phyloP scores from a whole-genome alignment of 495 filamentous ascomycete species.

The Bryoglossum gracile region DNA sequence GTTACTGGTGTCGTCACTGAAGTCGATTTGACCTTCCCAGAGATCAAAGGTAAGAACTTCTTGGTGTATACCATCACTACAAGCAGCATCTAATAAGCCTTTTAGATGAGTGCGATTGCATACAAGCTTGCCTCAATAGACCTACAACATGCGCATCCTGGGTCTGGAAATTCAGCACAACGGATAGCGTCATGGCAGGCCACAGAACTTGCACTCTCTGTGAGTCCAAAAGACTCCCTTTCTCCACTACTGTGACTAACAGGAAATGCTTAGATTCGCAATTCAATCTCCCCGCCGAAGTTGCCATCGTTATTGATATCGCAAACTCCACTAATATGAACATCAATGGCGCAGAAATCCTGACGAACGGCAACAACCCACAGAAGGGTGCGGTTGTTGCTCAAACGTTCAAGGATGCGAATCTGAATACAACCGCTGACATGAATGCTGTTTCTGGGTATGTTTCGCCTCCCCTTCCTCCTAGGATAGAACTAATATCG shows the following conservation, averaged over 20 bases:
- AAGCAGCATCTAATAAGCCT: background rate
- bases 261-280: background rate
- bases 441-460: conserved; percentile 1
- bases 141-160: background rate
- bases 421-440: background rate
- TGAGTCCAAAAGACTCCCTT: too few species aligned
- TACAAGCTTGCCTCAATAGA: conserved; percentile 3
- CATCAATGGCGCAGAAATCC: background rate
- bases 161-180: conserved; percentile 1
- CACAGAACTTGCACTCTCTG: conserved; percentile 1
- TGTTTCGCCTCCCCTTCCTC: background rate
- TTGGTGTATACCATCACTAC: background rate
- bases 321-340: background rate
- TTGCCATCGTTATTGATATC: background rate
- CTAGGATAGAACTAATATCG: background rate
- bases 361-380: background rate
- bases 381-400: background rate
- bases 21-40: conserved; percentile 5
- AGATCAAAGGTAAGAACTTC: background rate
- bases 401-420: conserved; percentile 1
- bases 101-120: background rate
- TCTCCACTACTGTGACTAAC: too few species aligned
- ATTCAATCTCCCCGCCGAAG: conserved; percentile 2
- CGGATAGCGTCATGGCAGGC: background rate
- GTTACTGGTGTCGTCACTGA: background rate